Conservation (phyloP, 805 yeast species). For the Ogataea henricii region DNA sequence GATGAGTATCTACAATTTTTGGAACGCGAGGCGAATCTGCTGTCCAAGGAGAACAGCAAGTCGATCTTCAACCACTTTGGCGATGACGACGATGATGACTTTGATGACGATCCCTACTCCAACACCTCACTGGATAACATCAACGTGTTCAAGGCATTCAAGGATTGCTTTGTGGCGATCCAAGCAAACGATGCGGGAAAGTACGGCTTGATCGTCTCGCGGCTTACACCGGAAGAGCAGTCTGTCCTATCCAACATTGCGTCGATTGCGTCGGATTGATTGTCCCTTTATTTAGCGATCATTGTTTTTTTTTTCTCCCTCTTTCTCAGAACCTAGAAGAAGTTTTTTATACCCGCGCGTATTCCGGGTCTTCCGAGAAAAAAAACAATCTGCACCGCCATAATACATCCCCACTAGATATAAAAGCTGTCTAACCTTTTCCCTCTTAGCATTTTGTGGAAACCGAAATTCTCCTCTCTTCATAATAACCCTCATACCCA, state of each 20-base stretch:
- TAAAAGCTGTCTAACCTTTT: neutral
- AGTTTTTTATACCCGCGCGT: neutral
- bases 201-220: slow-evolving; percentile 25
- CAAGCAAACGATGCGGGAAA: slow-evolving; percentile 46
- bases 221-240: slow-evolving; percentile 28
- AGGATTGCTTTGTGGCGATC: slow-evolving; percentile 50
- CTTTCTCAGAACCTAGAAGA: neutral
- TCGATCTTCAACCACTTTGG: slow-evolving; percentile 32
- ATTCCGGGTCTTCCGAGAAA: slow-evolving; percentile 7
- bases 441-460: neutral
- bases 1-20: slow-evolving; percentile 53
- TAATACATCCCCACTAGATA: neutral
- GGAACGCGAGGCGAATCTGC: slow-evolving; percentile 43
- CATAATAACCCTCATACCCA: neutral
- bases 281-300: neutral
- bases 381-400: slow-evolving; percentile 2
- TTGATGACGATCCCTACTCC: slow-evolving; percentile 79
- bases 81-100: slow-evolving; percentile 66
- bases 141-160: slow-evolving; percentile 69
- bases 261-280: slow-evolving; percentile 9
- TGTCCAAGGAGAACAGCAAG: slow-evolving; percentile 36
- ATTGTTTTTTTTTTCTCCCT: neutral
- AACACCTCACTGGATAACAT: slow-evolving; percentile 77
- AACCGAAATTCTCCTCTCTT: too few relatives aligned
- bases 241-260: slow-evolving; percentile 20